Evolutionary conservation across 306 rosid genomes (phyloP).

Genomic region (Arachis hypogaea): DNA sequence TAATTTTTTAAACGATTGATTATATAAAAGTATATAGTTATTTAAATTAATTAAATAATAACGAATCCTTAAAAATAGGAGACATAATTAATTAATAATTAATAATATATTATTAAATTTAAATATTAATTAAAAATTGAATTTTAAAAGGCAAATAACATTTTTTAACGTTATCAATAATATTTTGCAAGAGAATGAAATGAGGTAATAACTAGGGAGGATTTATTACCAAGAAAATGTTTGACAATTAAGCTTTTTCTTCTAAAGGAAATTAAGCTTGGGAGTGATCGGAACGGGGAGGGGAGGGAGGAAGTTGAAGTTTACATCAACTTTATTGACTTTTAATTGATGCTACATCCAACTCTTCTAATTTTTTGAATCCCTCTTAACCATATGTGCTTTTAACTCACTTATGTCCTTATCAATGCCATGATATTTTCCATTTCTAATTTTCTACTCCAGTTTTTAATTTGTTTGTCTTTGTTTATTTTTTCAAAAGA

Average conservation of each 20-base stretch:
- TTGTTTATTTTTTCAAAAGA: background rate
- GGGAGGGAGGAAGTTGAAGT: constrained; percentile 44
- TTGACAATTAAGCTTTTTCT: constrained; percentile 52
- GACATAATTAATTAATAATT: too few species aligned
- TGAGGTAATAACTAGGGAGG: constrained; percentile 7
- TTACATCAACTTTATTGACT: constrained; percentile 61
- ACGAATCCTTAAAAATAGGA: too few species aligned
- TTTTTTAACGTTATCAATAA: background rate
- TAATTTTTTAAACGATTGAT: too few species aligned
- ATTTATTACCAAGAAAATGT: constrained; percentile 39
- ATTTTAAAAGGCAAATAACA: too few species aligned
- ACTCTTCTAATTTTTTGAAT: constrained; percentile 45
- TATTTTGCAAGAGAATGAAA: constrained; percentile 17
- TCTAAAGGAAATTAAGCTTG: constrained; percentile 23
- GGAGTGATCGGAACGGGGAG: background rate
- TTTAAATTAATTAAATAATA: too few species aligned
- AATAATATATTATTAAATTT: too few species aligned
- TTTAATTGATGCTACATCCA: constrained; percentile 35
- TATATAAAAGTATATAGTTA: too few species aligned
- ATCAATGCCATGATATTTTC: constrained; percentile 33
- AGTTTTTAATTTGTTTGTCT: background rate
- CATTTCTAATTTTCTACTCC: constrained; percentile 32
- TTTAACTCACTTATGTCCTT: constrained; percentile 38
- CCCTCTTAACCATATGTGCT: constrained; percentile 48
- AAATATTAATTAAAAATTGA: too few species aligned